Conservation (phyloP, 441 rosid species). For the Adansonia rubrostipa region DNA sequence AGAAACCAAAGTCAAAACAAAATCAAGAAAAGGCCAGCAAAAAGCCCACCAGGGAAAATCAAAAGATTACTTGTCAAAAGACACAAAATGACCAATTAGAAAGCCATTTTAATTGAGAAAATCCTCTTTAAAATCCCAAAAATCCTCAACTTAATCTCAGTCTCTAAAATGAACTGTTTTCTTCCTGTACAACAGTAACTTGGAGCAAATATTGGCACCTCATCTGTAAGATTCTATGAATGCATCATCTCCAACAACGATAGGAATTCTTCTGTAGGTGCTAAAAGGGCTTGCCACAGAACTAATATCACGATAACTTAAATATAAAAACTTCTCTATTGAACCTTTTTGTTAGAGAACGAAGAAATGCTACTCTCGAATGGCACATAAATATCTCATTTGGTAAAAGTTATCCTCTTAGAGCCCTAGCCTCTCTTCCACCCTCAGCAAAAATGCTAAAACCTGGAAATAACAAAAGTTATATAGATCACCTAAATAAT, state of each 20-base stretch:
- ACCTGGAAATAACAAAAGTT: background rate
- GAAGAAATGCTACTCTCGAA: background rate
- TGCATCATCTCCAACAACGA: background rate
- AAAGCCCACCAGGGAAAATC: background rate
- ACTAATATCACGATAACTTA: background rate
- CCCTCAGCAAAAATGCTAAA: background rate
- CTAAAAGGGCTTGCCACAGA: background rate
- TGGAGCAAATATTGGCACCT: background rate
- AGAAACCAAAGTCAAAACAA: too few species aligned
- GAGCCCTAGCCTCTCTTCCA: background rate
- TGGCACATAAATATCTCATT: background rate
- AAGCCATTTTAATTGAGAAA: background rate
- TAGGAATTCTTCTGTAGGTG: too few species aligned
- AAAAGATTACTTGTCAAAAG: background rate
- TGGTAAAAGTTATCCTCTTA: background rate
- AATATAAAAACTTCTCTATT: background rate
- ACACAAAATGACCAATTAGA: background rate
- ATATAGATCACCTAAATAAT: background rate
- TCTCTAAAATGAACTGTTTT: too few species aligned
- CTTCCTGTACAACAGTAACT: background rate
- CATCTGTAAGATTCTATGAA: background rate
- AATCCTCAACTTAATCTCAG: background rate
- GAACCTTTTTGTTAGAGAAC: background rate
- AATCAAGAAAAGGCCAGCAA: background rate
- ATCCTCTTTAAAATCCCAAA: background rate